Evolutionary conservation across 371 early-diverging fungal species (phyloP), one percentile per base, ranked within the genome.

Genomic region (Entomophthora muscae): DNA sequence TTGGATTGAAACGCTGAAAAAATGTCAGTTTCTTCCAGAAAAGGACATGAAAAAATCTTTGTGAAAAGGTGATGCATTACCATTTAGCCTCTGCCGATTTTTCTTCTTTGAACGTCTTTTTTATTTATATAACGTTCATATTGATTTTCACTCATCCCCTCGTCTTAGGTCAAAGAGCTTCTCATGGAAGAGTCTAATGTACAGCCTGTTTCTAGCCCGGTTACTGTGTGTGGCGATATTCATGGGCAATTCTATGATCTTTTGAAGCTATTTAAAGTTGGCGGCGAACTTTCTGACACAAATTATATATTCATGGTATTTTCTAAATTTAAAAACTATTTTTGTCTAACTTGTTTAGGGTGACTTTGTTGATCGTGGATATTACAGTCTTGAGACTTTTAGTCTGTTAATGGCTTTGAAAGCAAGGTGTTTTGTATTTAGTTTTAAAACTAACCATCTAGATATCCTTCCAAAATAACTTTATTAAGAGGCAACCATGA

Each of bases 321-420:
- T 24, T 53, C 53, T 52, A 2, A 22, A 52, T 23, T 53, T 32
- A 23, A 28, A n/a, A 10, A 10, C 12, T 26, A 22, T 61, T 13
- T 5, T 24, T 10, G 10, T n/a, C 66, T 32, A 68, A 56, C 10
- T 54, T n/a, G 24, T 21, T 53, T 54, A 59, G 60, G 99, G 99
- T 28, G 99, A 99, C 71, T 99, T 96, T 83, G 99, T 99, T 10
- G 99, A 99, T 78, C 83, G 99, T 63, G 99, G 99, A n/a, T 97
- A 95, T 75, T 96, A 97, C 78, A 91, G 91, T 69, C 80, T 99
- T 63, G 99, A 99, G 70, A 96, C 98, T 2, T 90, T 98, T 66
- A 89, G 93, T 28, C 71, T 98, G 63, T 75, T 99, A 52, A 83
- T 98, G 71, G 87, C 33, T n/a, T 80, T 98, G 62, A 99, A 99